Percentiles rank a stretch among this genome's conserved stretches.
Evolutionary conservation across 495 filamentous ascomycete genomes (phyloP).

Genomic region (Poronia punctata): DNA sequence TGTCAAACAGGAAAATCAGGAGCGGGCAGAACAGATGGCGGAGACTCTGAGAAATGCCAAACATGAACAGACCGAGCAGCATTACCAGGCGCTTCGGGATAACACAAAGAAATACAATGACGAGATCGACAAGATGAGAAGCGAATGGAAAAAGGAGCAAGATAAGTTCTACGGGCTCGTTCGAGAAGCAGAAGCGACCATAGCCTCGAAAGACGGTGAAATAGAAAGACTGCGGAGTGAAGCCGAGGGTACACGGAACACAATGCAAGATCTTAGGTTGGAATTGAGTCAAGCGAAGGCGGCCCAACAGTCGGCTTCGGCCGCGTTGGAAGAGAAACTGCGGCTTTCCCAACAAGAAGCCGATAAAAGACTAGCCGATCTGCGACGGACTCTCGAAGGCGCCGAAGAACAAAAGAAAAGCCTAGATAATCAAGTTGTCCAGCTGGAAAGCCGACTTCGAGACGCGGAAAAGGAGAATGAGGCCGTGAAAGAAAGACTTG

Average conservation of each 20-base stretch:
- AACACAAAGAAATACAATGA: background rate
- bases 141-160: background rate
- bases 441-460: background rate
- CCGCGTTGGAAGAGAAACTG: background rate
- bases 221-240: background rate
- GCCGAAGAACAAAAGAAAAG: background rate
- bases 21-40: too few relatives aligned
- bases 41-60: too few relatives aligned
- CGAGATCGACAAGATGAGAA: background rate
- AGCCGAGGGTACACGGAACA: background rate
- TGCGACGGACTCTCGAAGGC: background rate
- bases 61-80: slow-evolving; percentile 1
- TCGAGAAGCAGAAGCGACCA: background rate
- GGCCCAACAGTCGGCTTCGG: background rate
- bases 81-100: background rate
- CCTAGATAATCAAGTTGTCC: background rate
- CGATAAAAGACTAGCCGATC: background rate
- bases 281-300: background rate
- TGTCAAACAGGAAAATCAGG: background rate
- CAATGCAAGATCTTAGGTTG: background rate
- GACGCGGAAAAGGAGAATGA: background rate
- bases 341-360: background rate
- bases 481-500: background rate
- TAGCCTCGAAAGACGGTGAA: background rate
- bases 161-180: background rate